Conservation (phyloP, 148 eudicot genomes). For the Nepenthes gracilis region DNA sequence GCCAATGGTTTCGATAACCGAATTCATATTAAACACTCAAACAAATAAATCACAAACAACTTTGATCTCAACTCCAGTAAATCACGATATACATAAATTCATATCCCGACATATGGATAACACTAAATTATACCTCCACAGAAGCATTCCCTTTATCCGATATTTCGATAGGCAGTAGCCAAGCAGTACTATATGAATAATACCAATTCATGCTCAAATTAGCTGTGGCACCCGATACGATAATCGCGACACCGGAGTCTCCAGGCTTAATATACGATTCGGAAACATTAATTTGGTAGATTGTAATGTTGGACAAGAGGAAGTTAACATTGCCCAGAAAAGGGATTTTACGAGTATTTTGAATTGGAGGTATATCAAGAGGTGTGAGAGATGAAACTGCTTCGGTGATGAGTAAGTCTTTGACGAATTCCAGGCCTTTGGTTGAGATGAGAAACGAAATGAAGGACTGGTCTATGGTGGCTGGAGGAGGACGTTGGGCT, state of each 20-base stretch:
- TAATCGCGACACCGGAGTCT: conserved; percentile 39
- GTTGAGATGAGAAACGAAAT: conserved; percentile 48
- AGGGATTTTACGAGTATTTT: conserved; percentile 43
- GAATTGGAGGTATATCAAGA: conserved; percentile 44
- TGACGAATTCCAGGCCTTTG: conserved; percentile 57
- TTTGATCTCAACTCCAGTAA: background rate
- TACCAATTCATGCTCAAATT: conserved; percentile 64
- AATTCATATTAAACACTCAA: background rate
- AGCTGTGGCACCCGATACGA: conserved; percentile 54
- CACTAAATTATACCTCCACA: conserved; percentile 37
- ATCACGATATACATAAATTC: background rate
- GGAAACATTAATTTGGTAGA: conserved; percentile 32
- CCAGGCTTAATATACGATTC: conserved; percentile 42
- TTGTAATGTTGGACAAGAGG: conserved; percentile 40
- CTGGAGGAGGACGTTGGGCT: background rate
- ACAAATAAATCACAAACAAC: background rate
- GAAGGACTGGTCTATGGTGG: conserved; percentile 25
- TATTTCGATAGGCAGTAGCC: conserved; percentile 33
- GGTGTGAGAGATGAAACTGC: conserved; percentile 59
- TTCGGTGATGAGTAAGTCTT: conserved; percentile 47
- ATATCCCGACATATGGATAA: background rate
- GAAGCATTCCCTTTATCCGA: conserved; percentile 72
- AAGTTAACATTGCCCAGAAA: conserved; percentile 47
- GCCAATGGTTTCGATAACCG: too few relatives aligned
- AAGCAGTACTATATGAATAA: conserved; percentile 45